Percentiles rank a stretch among this genome's conserved stretches.
Evolutionary conservation across 306 rosid genomes (phyloP).

Genomic region (Fragaria ananassa): DNA sequence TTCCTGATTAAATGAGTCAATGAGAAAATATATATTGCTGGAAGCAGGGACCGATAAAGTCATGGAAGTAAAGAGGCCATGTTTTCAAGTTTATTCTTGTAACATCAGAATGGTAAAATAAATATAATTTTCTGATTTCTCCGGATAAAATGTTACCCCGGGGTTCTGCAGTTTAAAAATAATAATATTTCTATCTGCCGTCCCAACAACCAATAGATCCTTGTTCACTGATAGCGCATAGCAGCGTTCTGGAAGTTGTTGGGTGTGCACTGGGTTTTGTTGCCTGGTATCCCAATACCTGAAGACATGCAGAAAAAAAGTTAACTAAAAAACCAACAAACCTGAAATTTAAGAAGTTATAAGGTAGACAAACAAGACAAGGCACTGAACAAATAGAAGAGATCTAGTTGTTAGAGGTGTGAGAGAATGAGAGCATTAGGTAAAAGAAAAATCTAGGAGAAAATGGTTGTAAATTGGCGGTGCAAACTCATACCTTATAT

Average conservation of each 20-base stretch:
- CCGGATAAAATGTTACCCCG: slow-evolving; percentile 44
- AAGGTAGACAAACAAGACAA: neutral
- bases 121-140: neutral
- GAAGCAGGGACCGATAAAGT: neutral
- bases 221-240: slow-evolving; percentile 59
- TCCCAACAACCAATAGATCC: slow-evolving; percentile 81
- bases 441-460: neutral
- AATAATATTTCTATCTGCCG: slow-evolving; percentile 78
- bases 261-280: slow-evolving; percentile 76
- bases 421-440: neutral
- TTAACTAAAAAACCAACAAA: neutral
- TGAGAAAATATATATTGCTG: neutral
- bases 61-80: neutral
- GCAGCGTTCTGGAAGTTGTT: slow-evolving; percentile 77
- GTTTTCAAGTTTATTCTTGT: neutral
- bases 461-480: neutral
- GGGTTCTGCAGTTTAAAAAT: slow-evolving; percentile 75
- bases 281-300: slow-evolving; percentile 92
- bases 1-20: neutral
- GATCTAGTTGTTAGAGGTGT: neutral
- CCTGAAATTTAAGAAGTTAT: too few species aligned
- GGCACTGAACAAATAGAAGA: neutral
- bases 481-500: neutral
- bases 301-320: slow-evolving; percentile 1
- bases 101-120: neutral